phyloP scores from a whole-genome alignment of 2,329 filamentous ascomycete genomes.

The Leptographium flavum region DNA sequence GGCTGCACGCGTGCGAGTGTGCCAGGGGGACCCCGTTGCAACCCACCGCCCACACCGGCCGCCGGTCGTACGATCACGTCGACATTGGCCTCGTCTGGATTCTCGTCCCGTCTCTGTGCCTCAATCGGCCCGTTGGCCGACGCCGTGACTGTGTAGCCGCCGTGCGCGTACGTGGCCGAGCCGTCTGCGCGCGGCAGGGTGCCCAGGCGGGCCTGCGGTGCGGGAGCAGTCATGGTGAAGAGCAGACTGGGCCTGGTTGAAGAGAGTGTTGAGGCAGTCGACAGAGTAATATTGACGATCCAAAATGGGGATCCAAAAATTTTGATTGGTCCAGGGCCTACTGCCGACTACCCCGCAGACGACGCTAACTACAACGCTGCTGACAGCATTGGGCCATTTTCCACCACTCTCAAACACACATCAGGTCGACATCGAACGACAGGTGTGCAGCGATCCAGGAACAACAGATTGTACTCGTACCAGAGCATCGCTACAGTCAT shows the following conservation, averaged over 20 bases:
- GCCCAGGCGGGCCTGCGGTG: constrained; percentile 37
- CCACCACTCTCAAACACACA: background rate
- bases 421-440: background rate
- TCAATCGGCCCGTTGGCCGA: constrained; percentile 90
- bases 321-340: too few species aligned
- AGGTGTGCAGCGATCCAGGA: too few species aligned
- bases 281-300: too few species aligned
- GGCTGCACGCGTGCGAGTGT: too few species aligned
- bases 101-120: constrained; percentile 74
- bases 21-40: too few species aligned
- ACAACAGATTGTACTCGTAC: too few species aligned
- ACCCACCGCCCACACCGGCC: constrained; percentile 72
- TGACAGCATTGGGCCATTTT: constrained; percentile 1
- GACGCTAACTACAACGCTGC: background rate
- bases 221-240: constrained; percentile 27
- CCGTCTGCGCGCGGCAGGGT: constrained; percentile 61
- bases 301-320: too few species aligned
- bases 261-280: too few species aligned
- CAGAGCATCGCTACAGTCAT: too few species aligned
- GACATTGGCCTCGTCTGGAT: constrained; percentile 78
- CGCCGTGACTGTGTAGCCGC: constrained; percentile 68
- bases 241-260: too few species aligned
- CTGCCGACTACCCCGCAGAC: background rate
- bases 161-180: constrained; percentile 61
- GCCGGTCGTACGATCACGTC: constrained; percentile 84